Conservation (phyloP, 768 basidiomycete species). For the Boletus rubescentipes region DNA sequence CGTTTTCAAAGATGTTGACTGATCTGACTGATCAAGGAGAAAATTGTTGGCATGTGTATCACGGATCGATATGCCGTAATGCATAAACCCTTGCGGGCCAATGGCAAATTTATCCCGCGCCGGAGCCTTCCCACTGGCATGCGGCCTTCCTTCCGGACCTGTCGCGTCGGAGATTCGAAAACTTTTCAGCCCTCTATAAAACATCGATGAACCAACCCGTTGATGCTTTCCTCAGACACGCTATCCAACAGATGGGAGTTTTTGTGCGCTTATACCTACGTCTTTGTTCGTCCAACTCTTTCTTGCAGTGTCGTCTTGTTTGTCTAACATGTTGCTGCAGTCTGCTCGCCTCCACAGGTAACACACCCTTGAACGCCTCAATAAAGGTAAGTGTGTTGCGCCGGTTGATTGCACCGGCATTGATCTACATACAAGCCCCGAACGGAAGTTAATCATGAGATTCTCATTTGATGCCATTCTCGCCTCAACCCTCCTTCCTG, state of each 20-base stretch:
- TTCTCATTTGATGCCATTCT: slow-evolving; percentile 20
- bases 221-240: slow-evolving; percentile 14
- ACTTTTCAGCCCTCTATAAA: slow-evolving; percentile 19
- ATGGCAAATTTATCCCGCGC: slow-evolving; percentile 21
- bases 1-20: not conserved
- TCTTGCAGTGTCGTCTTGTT: not conserved
- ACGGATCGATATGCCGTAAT: slow-evolving; percentile 9
- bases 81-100: slow-evolving; percentile 5
- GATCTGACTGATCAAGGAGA: slow-evolving; percentile 9
- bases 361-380: slow-evolving; percentile 28
- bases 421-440: slow-evolving; percentile 12
- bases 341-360: slow-evolving; percentile 27
- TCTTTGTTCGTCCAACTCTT: slow-evolving; percentile 23
- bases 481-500: slow-evolving; percentile 22
- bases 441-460: slow-evolving; percentile 22
- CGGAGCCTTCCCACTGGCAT: slow-evolving; percentile 1
- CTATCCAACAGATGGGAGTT: slow-evolving; percentile 36
- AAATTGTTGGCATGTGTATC: not conserved
- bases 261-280: slow-evolving; percentile 30
- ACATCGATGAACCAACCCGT: not conserved
- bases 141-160: slow-evolving; percentile 21
- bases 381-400: slow-evolving; percentile 12
- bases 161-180: slow-evolving; percentile 30
- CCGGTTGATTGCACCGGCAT: not conserved
- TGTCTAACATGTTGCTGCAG: slow-evolving; percentile 18